A percentile compares a stretch with the other conserved stretches of the same genome.
Conservation (phyloP, 352 stramenopile species). For the Globisporangium recalcitrans region DNA sequence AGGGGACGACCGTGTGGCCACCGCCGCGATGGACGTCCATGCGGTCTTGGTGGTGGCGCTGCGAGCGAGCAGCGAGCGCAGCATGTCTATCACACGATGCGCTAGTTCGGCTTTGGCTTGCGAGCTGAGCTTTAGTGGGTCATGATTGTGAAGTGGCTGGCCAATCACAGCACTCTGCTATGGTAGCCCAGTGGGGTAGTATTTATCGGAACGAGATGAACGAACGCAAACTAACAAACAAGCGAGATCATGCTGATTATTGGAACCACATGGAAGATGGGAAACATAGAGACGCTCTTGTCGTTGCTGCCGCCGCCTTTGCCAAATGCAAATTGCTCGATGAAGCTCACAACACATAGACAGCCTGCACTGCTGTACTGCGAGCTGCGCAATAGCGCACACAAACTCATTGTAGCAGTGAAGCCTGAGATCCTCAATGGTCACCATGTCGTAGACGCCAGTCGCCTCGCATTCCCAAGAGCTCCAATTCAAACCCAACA, state of each 20-base stretch:
- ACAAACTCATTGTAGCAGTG: not conserved
- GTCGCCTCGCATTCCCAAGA: constrained; percentile 21
- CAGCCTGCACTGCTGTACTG: no score
- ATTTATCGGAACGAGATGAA: not conserved
- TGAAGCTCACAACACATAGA: not conserved
- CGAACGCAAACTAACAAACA: not conserved
- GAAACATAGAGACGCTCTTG: not conserved
- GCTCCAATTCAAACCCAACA: not conserved
- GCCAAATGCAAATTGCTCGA: not conserved
- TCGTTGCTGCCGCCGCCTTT: not conserved
- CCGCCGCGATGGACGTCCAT: not conserved
- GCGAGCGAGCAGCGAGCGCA: constrained; percentile 12
- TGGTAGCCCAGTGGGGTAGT: not conserved
- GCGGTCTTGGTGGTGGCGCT: not conserved
- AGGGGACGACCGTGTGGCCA: not conserved
- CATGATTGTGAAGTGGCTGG: constrained; percentile 17
- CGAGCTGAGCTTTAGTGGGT: constrained; percentile 21
- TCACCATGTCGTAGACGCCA: constrained; percentile 11
- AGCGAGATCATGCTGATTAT: not conserved
- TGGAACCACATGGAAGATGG: not conserved
- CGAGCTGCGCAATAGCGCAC: no score
- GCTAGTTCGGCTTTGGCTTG: constrained; percentile 15
- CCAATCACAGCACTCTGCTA: not conserved
- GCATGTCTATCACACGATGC: constrained; percentile 13
- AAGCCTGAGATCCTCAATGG: not conserved